Conservation (phyloP, 2,329 filamentous ascomycete species). For the Phyllosticta citribraziliensis region DNA sequence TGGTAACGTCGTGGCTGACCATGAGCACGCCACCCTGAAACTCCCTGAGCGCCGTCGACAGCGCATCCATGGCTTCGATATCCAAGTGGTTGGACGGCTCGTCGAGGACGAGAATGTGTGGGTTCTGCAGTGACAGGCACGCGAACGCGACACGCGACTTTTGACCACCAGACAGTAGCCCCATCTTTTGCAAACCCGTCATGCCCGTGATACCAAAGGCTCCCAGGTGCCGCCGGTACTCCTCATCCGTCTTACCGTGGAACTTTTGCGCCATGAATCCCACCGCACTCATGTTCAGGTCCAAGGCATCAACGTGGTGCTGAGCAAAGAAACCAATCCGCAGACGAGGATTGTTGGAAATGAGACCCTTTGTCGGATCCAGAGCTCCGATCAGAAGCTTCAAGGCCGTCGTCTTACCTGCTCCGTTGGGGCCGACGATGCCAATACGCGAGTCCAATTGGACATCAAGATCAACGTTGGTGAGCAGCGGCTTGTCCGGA, state of each 20-base stretch:
- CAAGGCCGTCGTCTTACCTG: conserved; percentile 96
- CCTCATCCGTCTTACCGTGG: conserved; percentile 85
- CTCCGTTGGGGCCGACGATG: conserved; percentile 98
- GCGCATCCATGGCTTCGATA: conserved; percentile 97
- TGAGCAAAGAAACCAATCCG: conserved; percentile 96
- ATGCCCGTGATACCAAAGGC: conserved; percentile 82
- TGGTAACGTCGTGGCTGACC: conserved; percentile 98
- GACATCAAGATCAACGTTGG: conserved; percentile 86
- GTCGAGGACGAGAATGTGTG: conserved; percentile 94
- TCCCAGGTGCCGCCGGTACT: conserved; percentile 89
- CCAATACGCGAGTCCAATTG: conserved; percentile 97
- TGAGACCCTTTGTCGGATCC: conserved; percentile 64
- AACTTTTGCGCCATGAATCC: conserved; percentile 93
- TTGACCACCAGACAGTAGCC: conserved; percentile 84
- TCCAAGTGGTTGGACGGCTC: conserved; percentile 98
- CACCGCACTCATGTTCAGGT: conserved; percentile 80
- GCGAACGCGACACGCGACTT: conserved; percentile 98
- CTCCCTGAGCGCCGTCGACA: conserved; percentile 69
- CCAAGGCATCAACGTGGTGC: conserved; percentile 93
- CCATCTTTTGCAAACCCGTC: conserved; percentile 95
- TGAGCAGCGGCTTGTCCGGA: conserved; percentile 67
- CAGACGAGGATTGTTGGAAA: conserved; percentile 79
- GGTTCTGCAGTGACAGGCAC: conserved; percentile 86
- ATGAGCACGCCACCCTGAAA: conserved; percentile 96
- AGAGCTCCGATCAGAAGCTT: conserved; percentile 92